phyloP scores from a whole-genome alignment of 2,329 filamentous ascomycete species.

The Purpureocillium lavendulum region DNA sequence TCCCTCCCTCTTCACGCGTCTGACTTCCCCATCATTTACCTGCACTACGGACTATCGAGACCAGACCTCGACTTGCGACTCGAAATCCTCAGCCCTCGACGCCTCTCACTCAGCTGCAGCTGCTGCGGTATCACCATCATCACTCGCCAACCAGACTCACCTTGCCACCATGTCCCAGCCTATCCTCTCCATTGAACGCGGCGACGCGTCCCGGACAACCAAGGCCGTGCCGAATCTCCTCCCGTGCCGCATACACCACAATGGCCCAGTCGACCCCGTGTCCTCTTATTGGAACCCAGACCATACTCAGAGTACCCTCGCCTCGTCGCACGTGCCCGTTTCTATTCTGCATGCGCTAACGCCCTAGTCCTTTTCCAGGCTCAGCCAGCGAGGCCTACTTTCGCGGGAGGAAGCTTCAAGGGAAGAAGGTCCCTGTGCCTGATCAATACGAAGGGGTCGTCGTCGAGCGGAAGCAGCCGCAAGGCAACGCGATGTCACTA shows the following conservation, averaged over 20 bases:
- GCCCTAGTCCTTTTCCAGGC: conserved; percentile 26
- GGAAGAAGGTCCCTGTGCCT: conserved; percentile 58
- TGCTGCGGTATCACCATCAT: too few species aligned
- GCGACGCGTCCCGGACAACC: conserved; percentile 4
- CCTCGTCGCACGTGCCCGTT: neutral
- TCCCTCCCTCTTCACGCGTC: too few species aligned
- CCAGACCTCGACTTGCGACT: too few species aligned
- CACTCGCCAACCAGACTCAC: neutral
- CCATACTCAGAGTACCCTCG: conserved; percentile 31
- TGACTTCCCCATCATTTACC: too few species aligned
- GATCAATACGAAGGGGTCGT: conserved; percentile 62
- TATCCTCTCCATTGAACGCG: conserved; percentile 30
- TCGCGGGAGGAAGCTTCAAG: conserved; percentile 71
- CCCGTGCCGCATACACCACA: conserved; percentile 72
- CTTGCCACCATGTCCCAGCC: conserved; percentile 28
- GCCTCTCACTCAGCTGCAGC: too few species aligned
- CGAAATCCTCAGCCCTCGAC: too few species aligned
- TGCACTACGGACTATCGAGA: too few species aligned
- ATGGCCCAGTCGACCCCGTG: conserved; percentile 58
- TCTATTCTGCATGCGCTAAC: neutral
- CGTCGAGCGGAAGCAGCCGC: conserved; percentile 29
- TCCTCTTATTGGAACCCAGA: conserved; percentile 64
- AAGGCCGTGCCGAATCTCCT: conserved; percentile 61
- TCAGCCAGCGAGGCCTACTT: conserved; percentile 55
- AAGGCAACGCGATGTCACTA: conserved; percentile 17